Percentiles rank a stretch among this genome's conserved stretches.
Evolutionary conservation across 2,329 filamentous ascomycete species (phyloP).

Genomic region (Trichoderma hamatum): DNA sequence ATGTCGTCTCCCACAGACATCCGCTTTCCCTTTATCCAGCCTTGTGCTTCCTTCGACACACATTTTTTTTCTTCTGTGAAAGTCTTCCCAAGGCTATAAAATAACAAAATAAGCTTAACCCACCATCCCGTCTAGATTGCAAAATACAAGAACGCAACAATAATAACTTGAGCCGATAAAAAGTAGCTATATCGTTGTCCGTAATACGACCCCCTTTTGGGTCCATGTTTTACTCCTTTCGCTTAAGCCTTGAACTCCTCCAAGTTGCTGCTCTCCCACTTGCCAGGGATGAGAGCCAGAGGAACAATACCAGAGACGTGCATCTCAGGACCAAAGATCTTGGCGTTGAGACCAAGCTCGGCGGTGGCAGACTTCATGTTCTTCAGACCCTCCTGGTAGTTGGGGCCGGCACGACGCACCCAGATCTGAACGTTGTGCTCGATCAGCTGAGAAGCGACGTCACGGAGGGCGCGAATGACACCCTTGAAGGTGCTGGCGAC

Average conservation of each 20-base stretch:
- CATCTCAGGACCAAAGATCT: constrained; percentile 77
- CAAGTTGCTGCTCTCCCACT: constrained; percentile 63
- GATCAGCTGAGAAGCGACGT: constrained; percentile 79
- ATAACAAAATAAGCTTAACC: constrained; percentile 31
- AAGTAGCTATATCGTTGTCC: constrained; percentile 20
- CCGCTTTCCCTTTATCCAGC: constrained; percentile 24
- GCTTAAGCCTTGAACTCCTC: constrained; percentile 63
- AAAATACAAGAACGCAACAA: constrained; percentile 39
- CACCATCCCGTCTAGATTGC: constrained; percentile 40
- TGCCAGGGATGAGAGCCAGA: constrained; percentile 73
- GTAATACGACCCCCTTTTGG: constrained; percentile 28
- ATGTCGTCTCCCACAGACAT: constrained; percentile 20
- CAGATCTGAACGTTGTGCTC: constrained; percentile 99
- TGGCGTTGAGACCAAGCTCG: constrained; percentile 79
- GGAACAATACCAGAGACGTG: constrained; percentile 97
- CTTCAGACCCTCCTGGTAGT: constrained; percentile 99
- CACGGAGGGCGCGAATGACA: constrained; percentile 93
- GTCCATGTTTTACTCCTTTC: constrained; percentile 7
- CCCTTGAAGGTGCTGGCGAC: constrained; percentile 99
- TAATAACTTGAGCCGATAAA: constrained; percentile 27
- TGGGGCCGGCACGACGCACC: constrained; percentile 85
- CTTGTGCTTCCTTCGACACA: constrained; percentile 14
- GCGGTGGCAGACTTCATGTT: constrained; percentile 98
- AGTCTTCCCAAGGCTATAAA: constrained; percentile 24
- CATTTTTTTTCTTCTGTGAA: constrained; percentile 11